Evolutionary conservation across 2,329 filamentous ascomycete genomes (phyloP).

Genomic region (Microsporum audouinii): DNA sequence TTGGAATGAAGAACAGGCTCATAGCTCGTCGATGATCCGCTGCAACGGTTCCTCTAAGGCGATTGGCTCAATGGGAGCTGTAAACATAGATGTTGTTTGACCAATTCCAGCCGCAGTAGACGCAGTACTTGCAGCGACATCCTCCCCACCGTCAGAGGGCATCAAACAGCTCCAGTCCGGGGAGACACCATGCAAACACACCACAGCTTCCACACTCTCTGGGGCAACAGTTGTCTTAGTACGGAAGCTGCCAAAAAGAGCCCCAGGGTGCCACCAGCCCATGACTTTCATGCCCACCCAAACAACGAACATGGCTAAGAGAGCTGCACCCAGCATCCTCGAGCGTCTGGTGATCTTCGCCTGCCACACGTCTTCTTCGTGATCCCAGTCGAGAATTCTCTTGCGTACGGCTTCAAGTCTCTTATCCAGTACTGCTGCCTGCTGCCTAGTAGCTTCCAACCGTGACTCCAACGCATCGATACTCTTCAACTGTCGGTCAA

Average conservation of each 20-base stretch:
- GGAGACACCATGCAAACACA: neutral
- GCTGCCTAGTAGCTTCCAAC: conserved; percentile 27
- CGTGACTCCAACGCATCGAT: conserved; percentile 29
- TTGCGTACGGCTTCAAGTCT: conserved; percentile 30
- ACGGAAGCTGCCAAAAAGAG: neutral
- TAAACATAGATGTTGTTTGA: neutral
- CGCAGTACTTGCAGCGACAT: neutral
- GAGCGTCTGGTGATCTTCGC: conserved; percentile 28
- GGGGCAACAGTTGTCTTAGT: neutral
- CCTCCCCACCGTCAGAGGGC: neutral
- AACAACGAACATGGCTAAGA: conserved; percentile 16
- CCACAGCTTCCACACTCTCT: neutral
- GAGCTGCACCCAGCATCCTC: conserved; percentile 23
- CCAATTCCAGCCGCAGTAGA: neutral
- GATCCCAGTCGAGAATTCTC: conserved; percentile 34
- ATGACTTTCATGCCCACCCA: neutral
- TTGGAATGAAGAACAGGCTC: neutral
- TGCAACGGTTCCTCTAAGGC: conserved; percentile 7
- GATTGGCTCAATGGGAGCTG: neutral
- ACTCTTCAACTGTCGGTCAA: conserved; percentile 28
- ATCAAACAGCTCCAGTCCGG: neutral
- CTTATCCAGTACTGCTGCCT: conserved; percentile 27
- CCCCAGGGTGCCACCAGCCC: neutral
- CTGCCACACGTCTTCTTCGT: conserved; percentile 34
- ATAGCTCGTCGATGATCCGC: conserved; percentile 10